Conservation (phyloP, 805 yeast genomes). For the Yamadazyma insecticola region DNA sequence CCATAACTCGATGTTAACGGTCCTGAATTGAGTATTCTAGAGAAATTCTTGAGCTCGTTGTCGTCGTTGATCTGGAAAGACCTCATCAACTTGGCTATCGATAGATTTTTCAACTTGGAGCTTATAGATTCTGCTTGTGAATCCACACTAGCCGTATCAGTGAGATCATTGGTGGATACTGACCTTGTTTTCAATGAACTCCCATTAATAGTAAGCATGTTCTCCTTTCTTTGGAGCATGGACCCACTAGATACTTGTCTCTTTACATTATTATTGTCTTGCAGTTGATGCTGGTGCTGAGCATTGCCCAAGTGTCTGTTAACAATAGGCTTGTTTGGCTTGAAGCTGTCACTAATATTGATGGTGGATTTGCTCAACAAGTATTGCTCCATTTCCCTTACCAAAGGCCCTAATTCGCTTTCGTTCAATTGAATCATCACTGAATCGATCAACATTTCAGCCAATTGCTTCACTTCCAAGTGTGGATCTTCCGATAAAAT, state of each 20-base stretch:
- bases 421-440: conserved; percentile 61
- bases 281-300: conserved; percentile 2
- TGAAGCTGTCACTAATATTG: conserved; percentile 35
- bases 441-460: conserved; percentile 71
- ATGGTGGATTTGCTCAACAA: conserved; percentile 47
- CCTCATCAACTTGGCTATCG: conserved; percentile 32
- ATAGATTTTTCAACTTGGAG: conserved; percentile 27
- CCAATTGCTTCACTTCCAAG: conserved; percentile 66
- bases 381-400: conserved; percentile 60
- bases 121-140: conserved; percentile 25
- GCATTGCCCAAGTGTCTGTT: conserved; percentile 18
- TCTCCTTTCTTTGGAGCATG: conserved; percentile 14
- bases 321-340: conserved; percentile 36
- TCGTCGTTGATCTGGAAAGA: conserved; percentile 38
- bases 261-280: too few relatives aligned
- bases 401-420: conserved; percentile 61
- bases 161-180: conserved; percentile 19
- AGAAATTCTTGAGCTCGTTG: conserved; percentile 32
- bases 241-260: conserved; percentile 22
- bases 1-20: conserved; percentile 35
- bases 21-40: conserved; percentile 32
- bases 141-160: conserved; percentile 16
- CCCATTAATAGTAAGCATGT: conserved; percentile 25
- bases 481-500: conserved; percentile 86
- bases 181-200: conserved; percentile 23